Base-by-base conservation (phyloP, 2,329 filamentous ascomycete species). In the Exserohilum turcica region DNA sequence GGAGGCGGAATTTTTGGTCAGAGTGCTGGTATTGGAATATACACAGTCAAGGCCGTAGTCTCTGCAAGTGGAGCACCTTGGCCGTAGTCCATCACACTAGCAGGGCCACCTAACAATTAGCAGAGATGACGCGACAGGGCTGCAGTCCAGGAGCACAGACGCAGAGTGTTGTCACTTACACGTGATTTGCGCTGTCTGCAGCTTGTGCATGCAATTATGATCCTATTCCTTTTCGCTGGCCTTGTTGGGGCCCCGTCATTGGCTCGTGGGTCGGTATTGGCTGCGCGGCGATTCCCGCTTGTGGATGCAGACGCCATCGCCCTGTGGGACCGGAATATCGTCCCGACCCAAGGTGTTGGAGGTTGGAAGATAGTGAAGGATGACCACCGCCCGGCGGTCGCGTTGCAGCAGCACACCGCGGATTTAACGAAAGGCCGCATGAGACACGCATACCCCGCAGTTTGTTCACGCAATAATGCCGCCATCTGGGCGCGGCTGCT, bases 21-120 rank as follows among this genome's bases (percentile, higher is more conserved):
- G 64, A 13, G 72, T 71, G 6, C 64, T 62, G 3, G 73, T 65
- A 7, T 75, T 66, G 5, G 71, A 68, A 62, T 80, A 80, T 28
- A 72, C 61, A 58, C 78, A 80, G 8, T 79, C 76, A 48, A 77
- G 77, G 6, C 72, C 75, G 27, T 78, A 65, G 29, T 76, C 72
- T 13, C 54, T 59, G 49, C 78, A 80, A 19, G 72, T 65, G n/a
- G 73, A 74, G 54, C 78, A 80, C 37, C 71, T 72, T 10, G 78
- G 78, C 16, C 75, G 69, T 9, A 57, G 58, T 9, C 78, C 77
- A 65, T 80, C 76, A 48, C 78, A 80, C 68, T 78, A 57, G 31
- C 19, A 4, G 8, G 36, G 18, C 7, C 13, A 36, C 31, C 18
- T 3, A 32, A 15, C 10, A 18, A 18, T 52, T 21, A 52, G 33